Evolutionary conservation across 331 rosid genomes (phyloP), one percentile per base, ranked within the genome.

Genomic region (Ulmus americana): DNA sequence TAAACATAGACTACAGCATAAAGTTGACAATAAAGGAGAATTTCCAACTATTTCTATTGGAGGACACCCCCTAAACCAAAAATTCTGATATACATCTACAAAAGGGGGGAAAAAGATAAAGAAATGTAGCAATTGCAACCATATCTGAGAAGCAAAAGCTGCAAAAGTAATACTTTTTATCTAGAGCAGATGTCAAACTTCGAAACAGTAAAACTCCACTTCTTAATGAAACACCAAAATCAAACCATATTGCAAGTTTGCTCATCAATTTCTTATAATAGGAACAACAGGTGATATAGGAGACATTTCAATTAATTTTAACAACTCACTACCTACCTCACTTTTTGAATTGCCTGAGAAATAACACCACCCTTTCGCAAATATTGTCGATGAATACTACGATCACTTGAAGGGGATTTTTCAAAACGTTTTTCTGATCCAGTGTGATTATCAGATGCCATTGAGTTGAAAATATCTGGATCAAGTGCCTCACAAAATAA

Each of bases 401-500:
- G 68, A 74, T 76, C 86, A 70, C 74, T 76, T 12, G 83, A 68
- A 13, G 70, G 52, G 59, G 85, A 74, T 73, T 75, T 15, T 44
- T 64, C 85, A 35, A 13, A 38, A 66, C 61, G 76, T 59, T 79
- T 80, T 75, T 69, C 82, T 39, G 59, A 51, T 69, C 66, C 78
- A 55, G 57, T 63, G 43, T n/a, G 67, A 78, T 49, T 65, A 61
- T 51, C 79, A 73, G 87, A 76, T 64, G 70, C 68, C 64, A 60
- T 55, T 69, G 74, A 63, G 20, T 50, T 77, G 80, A 74, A 69
- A 71, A 81, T 40, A 61, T 86, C 86, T 22, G 89, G 86, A 85
- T 83, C 77, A 60, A 89, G 91, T 9, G 72, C 88, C 78, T 89
- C 97, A 64, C 95, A 85, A 65, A 77, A 85, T 79, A 92, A 75